phyloP scores from a whole-genome alignment of 1,284 basidiomycete genomes.

The Ceratobasidium sp. region DNA sequence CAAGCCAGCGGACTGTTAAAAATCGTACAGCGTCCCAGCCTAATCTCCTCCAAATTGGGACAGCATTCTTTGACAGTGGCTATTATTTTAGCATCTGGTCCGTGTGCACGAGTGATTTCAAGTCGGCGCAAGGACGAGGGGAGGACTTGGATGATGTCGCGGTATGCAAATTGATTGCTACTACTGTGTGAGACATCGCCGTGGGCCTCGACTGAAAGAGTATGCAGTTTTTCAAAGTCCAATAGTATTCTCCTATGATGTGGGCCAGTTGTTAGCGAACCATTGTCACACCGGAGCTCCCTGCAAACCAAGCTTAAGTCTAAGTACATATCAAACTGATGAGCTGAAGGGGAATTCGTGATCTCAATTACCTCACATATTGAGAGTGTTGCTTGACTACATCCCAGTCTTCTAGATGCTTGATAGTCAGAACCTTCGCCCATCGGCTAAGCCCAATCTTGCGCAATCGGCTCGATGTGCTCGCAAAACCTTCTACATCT shows the following conservation, averaged over 20 bases:
- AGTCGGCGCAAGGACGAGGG: conserved; percentile 27
- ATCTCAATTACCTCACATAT: neutral
- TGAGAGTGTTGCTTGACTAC: neutral
- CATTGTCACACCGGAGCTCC: neutral
- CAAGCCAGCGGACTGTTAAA: conserved; percentile 24
- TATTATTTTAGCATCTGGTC: conserved; percentile 25
- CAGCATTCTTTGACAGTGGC: conserved; percentile 24
- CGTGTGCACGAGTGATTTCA: conserved; percentile 26
- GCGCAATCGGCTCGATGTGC: neutral
- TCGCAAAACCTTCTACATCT: conserved; percentile 21
- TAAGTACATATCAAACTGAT: neutral
- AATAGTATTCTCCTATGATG: neutral
- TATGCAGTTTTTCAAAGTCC: neutral
- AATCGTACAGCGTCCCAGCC: conserved; percentile 28
- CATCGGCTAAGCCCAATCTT: conserved; percentile 21
- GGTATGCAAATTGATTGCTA: conserved; percentile 24
- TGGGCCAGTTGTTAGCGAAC: neutral
- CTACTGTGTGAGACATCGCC: conserved; percentile 10
- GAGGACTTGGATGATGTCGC: conserved; percentile 9
- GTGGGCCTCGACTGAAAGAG: conserved; percentile 25
- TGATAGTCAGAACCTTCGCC: conserved; percentile 4
- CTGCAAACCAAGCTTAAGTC: neutral
- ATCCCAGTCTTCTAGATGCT: neutral
- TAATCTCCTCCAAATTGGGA: conserved; percentile 18
- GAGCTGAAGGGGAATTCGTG: no score